A percentile compares a stretch with the other conserved stretches of the same genome.
phyloP scores from a whole-genome alignment of 192 early-diverging fungal genomes.

The Gamsiella multidivaricata region DNA sequence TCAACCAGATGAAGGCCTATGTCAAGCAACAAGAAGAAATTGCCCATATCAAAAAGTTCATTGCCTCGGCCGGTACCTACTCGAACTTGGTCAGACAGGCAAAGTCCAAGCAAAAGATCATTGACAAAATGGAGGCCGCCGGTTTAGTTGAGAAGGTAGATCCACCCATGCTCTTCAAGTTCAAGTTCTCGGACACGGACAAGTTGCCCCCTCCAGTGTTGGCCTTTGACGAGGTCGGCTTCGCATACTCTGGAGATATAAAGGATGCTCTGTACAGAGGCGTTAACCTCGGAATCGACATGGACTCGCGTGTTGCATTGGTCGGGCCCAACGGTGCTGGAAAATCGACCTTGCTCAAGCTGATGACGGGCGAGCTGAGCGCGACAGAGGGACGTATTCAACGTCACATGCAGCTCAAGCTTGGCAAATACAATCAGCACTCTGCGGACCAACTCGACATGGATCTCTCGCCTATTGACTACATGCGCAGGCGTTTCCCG shows the following conservation, averaged over 20 bases:
- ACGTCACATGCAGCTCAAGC: constrained; percentile 92
- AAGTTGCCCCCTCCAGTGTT: constrained; percentile 98
- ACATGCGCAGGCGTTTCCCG: constrained; percentile 87
- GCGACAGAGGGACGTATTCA: constrained; percentile 87
- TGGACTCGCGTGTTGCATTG: constrained; percentile 98
- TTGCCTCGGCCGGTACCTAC: constrained; percentile 98
- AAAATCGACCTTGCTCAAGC: constrained; percentile 97
- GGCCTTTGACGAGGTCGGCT: constrained; percentile 91
- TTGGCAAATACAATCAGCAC: constrained; percentile 98
- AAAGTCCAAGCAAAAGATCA: constrained; percentile 99
- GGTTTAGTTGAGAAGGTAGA: constrained; percentile 97
- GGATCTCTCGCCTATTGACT: constrained; percentile 88
- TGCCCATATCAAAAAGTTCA: constrained; percentile 98
- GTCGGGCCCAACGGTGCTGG: constrained; percentile 96
- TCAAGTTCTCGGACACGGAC: constrained; percentile 87
- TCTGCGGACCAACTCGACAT: constrained; percentile 96
- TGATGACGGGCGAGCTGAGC: constrained; percentile 92
- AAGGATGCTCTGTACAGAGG: constrained; percentile 88
- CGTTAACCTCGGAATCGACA: constrained; percentile 95
- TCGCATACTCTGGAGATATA: constrained; percentile 90
- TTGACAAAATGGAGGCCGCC: constrained; percentile 99
- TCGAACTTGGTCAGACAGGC: constrained; percentile 96
- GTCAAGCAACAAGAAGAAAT: constrained; percentile 99
- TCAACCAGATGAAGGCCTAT: constrained; percentile 99
- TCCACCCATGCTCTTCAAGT: constrained; percentile 77